Evolutionary conservation across 768 basidiomycete species (phyloP), one percentile per base, ranked within the genome.

Genomic region (Cantharellus anzutake): DNA sequence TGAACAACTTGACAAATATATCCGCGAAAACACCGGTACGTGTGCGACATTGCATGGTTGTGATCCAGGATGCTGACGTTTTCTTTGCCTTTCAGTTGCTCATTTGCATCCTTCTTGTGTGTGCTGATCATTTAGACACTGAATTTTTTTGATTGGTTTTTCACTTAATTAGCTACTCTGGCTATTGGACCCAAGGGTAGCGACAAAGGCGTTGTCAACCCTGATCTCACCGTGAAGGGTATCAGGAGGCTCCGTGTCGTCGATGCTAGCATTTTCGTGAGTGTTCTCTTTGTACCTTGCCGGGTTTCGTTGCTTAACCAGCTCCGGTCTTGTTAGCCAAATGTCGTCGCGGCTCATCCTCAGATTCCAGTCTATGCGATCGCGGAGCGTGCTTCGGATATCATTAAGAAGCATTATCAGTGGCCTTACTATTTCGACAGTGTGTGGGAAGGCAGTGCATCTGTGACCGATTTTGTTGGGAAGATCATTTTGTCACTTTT

Each of bases 221-320:
- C 76, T 35, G 63, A 67, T 56, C 61, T 79, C 60, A 62, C 66
- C 35, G 76, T 80, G 41, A 69, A 76, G 44, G 78, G 77, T 3
- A 64, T 71, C 3, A 64, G 66, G 58, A 70, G 71, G 52, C 68
- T 79, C 55, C 61, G 78, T 16, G 70, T 79, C 11, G 75, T 69
- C 16, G 78, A 79, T 62, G 77, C 75, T 51, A 73, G 72, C 5
- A 64, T 77, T 34, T 61, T 61, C 60, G 52, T 55, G 52, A 11
- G 52, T 55, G 7, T 11, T 1, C 35, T 55, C 7, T 55, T 7
- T 55, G 52, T 11, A 11, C 1, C 35, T 11, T 1, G 7, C 1
- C 20, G 20, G 20, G 20, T 11, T 37, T 11, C 35, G 14, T 37
- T 55, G 35, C 7, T 37, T 55, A 37, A 37, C 52, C 14, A 55